Conservation (phyloP, 495 filamentous ascomycete species). For the Rusavskia elegans region DNA sequence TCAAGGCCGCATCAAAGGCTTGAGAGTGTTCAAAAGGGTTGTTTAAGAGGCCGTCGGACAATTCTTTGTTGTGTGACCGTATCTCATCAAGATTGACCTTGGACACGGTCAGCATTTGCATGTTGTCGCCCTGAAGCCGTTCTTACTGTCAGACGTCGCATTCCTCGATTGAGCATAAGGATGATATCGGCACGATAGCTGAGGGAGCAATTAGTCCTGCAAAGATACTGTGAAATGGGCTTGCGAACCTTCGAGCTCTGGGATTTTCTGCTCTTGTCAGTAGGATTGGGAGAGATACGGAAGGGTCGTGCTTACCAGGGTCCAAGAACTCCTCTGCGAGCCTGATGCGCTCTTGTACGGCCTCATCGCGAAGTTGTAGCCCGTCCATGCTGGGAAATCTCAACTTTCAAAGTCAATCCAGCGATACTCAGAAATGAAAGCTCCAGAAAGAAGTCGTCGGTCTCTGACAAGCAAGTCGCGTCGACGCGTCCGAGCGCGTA, state of each 20-base stretch:
- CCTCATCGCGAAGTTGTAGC: conserved; percentile 63
- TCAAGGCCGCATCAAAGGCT: conserved; percentile 80
- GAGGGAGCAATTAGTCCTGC: conserved; percentile 7
- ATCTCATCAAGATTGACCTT: conserved; percentile 91
- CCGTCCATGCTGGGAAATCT: conserved; percentile 44
- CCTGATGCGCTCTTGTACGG: conserved; percentile 62
- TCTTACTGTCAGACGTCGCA: conserved; percentile 49
- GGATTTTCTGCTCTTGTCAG: conserved; percentile 26
- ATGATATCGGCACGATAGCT: conserved; percentile 76
- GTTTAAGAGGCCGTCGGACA: conserved; percentile 77
- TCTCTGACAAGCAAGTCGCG: no score
- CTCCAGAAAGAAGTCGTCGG: no score
- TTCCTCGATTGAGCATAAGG: conserved; percentile 79
- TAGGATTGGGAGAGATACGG: conserved; percentile 2
- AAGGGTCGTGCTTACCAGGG: conserved; percentile 40
- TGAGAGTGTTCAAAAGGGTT: conserved; percentile 75
- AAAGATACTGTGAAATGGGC: not conserved
- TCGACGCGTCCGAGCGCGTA: no score
- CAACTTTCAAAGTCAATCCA: not conserved
- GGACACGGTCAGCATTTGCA: not conserved
- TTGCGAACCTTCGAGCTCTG: conserved; percentile 39
- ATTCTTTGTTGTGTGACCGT: conserved; percentile 70
- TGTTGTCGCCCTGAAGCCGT: not conserved
- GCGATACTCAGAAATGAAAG: no score
- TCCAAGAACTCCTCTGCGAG: conserved; percentile 74